These are phyloP conservation scores for Astrothelium subdiscretum DNA, from an alignment of 495 filamentous ascomycete genomes.

Conservation along the genomic window DNA sequence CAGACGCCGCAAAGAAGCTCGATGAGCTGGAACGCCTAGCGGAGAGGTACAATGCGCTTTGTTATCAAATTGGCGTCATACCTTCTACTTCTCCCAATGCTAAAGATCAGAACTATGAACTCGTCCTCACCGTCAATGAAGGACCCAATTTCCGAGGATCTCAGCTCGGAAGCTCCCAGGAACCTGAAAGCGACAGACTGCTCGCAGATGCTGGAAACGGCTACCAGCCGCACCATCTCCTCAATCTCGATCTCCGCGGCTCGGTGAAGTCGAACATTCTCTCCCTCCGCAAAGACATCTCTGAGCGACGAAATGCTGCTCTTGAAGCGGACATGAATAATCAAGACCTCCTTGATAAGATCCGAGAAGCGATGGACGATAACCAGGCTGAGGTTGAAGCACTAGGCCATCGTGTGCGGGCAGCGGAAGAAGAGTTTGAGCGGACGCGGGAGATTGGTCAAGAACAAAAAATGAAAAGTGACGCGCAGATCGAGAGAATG, in stretches of 20 bases:
- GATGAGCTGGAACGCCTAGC: conserved; percentile 81
- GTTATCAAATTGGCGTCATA: conserved; percentile 85
- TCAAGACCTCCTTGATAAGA: conserved; percentile 79
- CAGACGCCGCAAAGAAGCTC: conserved; percentile 67
- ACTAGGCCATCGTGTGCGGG: conserved; percentile 71
- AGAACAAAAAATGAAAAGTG: conserved; percentile 73
- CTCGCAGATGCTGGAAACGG: conserved; percentile 70
- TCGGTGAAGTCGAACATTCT: conserved; percentile 68
- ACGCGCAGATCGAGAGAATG: conserved; percentile 95
- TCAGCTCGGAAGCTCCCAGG: conserved; percentile 43
- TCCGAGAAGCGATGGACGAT: conserved; percentile 91
- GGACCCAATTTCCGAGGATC: conserved; percentile 68
- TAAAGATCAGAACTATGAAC: conserved; percentile 71
- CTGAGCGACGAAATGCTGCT: conserved; percentile 65
- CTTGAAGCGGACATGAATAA: conserved; percentile 84
- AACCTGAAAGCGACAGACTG: conserved; percentile 50
- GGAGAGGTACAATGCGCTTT: conserved; percentile 82
- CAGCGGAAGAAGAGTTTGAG: conserved; percentile 87
- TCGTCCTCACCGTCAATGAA: conserved; percentile 54
- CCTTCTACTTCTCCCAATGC: conserved; percentile 75
- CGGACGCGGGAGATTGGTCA: conserved; percentile 80
- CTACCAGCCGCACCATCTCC: conserved; percentile 76
- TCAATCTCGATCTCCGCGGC: conserved; percentile 76
- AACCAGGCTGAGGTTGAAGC: conserved; percentile 84
- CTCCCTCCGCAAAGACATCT: conserved; percentile 72